Percentiles rank a stretch among this genome's conserved stretches.
Conservation (phyloP, 768 basidiomycete species). For the Hygrocybe punicea region DNA sequence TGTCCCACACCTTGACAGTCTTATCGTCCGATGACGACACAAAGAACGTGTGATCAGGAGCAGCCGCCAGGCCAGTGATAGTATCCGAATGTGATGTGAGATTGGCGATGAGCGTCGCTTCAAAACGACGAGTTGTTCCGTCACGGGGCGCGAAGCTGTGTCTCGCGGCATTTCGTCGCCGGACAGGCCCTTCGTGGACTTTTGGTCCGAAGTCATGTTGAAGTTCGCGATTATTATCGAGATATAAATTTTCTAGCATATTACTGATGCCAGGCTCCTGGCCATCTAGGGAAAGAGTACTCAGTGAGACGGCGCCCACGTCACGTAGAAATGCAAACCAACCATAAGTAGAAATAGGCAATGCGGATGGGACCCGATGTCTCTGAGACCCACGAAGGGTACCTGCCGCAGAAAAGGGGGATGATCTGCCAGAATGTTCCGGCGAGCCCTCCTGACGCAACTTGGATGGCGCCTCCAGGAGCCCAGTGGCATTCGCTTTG, state of each 20-base stretch:
- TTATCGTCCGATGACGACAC: constrained; percentile 92
- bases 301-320: constrained; percentile 1
- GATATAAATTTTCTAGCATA: constrained; percentile 83
- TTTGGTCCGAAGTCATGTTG: constrained; percentile 90
- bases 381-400: constrained; percentile 49
- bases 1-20: constrained; percentile 90
- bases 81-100: constrained; percentile 78
- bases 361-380: constrained; percentile 48
- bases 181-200: constrained; percentile 75
- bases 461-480: constrained; percentile 73
- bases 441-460: constrained; percentile 63
- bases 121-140: constrained; percentile 53
- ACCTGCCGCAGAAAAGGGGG: constrained; percentile 64
- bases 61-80: constrained; percentile 76
- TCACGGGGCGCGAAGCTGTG: constrained; percentile 69
- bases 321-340: constrained; percentile 19
- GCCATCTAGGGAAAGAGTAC: constrained; percentile 53
- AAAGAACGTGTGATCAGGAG: constrained; percentile 94
- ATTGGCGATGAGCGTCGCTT: constrained; percentile 81
- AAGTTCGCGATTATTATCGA: constrained; percentile 81
- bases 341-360: constrained; percentile 75
- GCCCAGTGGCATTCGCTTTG: constrained; percentile 75
- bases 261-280: constrained; percentile 88
- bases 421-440: constrained; percentile 72
- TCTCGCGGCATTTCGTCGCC: constrained; percentile 70